Conservation (phyloP, 768 basidiomycete genomes). For the Pholiota conissans region DNA sequence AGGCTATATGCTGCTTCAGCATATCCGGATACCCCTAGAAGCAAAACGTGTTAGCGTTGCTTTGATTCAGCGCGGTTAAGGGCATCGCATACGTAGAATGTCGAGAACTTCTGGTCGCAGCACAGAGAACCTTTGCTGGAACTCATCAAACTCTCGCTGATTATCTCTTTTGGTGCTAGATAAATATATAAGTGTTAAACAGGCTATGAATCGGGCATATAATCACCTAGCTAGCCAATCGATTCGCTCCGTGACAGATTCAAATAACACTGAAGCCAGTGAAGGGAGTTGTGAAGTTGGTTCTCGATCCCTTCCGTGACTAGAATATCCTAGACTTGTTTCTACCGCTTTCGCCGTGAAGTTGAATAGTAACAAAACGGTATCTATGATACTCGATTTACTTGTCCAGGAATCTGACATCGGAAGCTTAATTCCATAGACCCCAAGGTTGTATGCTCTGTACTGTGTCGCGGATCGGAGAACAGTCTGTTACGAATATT, state of each 20-base stretch:
- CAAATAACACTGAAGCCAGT: conserved; percentile 62
- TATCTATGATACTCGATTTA: conserved; percentile 62
- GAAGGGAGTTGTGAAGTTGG: conserved; percentile 60
- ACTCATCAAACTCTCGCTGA: conserved; percentile 53
- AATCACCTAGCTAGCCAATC: conserved; percentile 64
- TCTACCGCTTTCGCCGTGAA: conserved; percentile 53
- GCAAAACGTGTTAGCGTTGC: neutral
- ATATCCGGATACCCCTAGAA: conserved; percentile 64
- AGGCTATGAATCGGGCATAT: neutral
- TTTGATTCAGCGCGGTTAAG: too few relatives aligned
- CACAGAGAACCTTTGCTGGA: conserved; percentile 67
- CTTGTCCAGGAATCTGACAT: conserved; percentile 87
- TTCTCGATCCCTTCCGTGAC: conserved; percentile 30
- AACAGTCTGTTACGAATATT: conserved; percentile 49
- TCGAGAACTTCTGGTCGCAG: conserved; percentile 78
- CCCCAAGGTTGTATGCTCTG: conserved; percentile 64
- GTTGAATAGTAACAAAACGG: conserved; percentile 71
- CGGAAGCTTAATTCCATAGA: conserved; percentile 77
- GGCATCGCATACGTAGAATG: conserved; percentile 64
- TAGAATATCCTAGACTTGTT: conserved; percentile 24
- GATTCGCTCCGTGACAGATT: conserved; percentile 65
- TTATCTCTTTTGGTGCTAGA: conserved; percentile 31
- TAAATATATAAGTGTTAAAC: too few relatives aligned
- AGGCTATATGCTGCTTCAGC: conserved; percentile 73
- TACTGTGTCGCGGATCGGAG: conserved; percentile 74